phyloP scores from a whole-genome alignment of 2,329 filamentous ascomycete species.

The Xylariaceae sp. region DNA sequence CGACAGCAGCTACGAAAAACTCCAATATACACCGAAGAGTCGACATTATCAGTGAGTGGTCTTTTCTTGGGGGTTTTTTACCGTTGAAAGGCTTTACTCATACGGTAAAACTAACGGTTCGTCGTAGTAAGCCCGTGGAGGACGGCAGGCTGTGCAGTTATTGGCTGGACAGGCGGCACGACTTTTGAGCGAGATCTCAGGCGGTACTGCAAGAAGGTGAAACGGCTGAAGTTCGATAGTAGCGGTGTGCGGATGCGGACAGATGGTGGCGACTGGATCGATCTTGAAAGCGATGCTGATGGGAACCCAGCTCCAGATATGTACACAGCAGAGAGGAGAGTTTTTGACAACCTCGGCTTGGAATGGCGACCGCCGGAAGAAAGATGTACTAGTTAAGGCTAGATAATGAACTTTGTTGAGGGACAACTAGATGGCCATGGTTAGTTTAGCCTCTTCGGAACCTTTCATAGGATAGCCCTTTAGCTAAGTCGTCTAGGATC shows the following conservation, averaged over 20 bases:
- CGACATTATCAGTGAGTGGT: conserved; percentile 72
- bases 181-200: conserved; percentile 90
- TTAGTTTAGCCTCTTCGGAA: too few relatives aligned
- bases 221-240: conserved; percentile 86
- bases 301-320: conserved; percentile 64
- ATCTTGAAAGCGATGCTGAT: conserved; percentile 61
- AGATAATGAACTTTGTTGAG: neutral
- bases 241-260: conserved; percentile 77
- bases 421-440: neutral
- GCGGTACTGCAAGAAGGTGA: conserved; percentile 75
- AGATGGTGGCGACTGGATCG: conserved; percentile 72
- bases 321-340: conserved; percentile 76
- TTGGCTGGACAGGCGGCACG: conserved; percentile 88
- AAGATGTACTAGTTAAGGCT: conserved; percentile 62
- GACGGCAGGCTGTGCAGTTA: conserved; percentile 84
- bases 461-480: too few relatives aligned
- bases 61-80: too few relatives aligned
- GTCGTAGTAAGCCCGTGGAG: conserved; percentile 76
- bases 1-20: conserved; percentile 60
- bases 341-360: conserved; percentile 79
- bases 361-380: conserved; percentile 70
- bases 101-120: neutral
- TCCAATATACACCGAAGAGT: conserved; percentile 82
- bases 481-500: too few relatives aligned
- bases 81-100: neutral